Conservation (phyloP, 2,329 filamentous ascomycete species). For the Didymella pomorum region DNA sequence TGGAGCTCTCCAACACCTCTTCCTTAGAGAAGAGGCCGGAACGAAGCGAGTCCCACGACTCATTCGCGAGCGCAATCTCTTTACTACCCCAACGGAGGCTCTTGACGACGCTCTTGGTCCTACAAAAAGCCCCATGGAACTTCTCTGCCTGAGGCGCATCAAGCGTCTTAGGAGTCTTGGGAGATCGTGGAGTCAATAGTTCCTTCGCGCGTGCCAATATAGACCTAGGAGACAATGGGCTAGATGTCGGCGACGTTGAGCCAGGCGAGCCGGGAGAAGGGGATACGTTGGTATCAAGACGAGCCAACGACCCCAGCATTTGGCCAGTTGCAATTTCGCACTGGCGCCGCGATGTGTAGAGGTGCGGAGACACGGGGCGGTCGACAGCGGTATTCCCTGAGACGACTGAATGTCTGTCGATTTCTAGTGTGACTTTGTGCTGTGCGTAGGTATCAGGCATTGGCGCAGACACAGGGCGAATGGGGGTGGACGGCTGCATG, state of each 20-base stretch:
- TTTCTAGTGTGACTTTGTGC: neutral
- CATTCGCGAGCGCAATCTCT: neutral
- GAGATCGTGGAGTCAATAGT: neutral
- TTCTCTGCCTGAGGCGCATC: neutral
- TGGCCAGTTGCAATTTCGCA: conserved; percentile 6
- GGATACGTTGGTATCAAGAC: neutral
- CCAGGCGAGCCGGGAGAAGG: neutral
- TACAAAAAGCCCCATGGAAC: neutral
- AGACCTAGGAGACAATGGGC: neutral
- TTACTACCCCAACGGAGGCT: neutral
- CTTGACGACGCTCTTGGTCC: neutral
- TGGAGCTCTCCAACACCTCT: neutral
- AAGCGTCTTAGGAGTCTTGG: neutral
- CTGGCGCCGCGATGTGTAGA: neutral
- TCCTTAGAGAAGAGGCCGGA: neutral
- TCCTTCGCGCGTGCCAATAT: neutral
- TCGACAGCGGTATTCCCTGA: neutral
- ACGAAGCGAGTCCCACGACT: neutral
- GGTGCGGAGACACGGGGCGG: neutral
- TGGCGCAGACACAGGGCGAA: neutral
- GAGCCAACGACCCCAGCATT: neutral
- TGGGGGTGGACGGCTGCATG: neutral
- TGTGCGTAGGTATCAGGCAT: neutral
- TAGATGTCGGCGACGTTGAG: neutral
- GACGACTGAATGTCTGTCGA: neutral